A percentile compares a stretch with the other conserved stretches of the same genome.
Conservation (phyloP, 2,329 filamentous ascomycete genomes). For the Trichophaea hybrida region DNA sequence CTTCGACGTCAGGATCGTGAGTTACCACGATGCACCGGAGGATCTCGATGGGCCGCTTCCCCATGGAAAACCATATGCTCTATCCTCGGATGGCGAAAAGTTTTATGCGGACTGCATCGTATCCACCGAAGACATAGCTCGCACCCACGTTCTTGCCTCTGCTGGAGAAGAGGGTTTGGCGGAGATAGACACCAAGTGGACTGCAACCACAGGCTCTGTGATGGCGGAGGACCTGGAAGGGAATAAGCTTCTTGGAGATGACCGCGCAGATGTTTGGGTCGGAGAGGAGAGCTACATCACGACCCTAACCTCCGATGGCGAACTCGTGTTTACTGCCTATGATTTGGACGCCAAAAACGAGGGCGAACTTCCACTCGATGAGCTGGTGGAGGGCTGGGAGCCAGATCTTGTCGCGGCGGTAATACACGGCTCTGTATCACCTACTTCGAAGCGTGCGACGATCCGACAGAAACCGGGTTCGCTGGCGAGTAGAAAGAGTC, state of each 20-base stretch:
- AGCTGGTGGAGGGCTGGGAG: background rate
- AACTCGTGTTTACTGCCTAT: background rate
- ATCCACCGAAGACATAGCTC: background rate
- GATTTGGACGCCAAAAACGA: background rate
- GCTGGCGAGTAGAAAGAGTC: background rate
- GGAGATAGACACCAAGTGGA: constrained; percentile 2
- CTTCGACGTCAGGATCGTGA: background rate
- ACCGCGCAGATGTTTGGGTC: background rate
- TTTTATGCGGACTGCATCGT: constrained; percentile 7
- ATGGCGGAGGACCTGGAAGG: background rate
- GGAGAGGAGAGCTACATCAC: background rate
- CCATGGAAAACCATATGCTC: constrained; percentile 1
- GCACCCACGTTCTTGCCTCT: background rate
- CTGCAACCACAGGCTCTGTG: background rate
- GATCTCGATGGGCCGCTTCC: constrained; percentile 5
- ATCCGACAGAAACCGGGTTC: background rate
- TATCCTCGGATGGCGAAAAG: background rate
- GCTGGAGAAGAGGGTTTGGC: background rate
- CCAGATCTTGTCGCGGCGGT: background rate
- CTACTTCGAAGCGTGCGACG: background rate
- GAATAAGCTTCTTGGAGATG: background rate
- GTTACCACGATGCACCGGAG: constrained; percentile 1
- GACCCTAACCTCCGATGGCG: background rate
- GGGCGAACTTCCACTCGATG: background rate
- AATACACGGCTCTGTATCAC: background rate